Evolutionary conservation across 257 asterid genomes (phyloP), one percentile per base, ranked within the genome.

Genomic region (Fraxinus americana): DNA sequence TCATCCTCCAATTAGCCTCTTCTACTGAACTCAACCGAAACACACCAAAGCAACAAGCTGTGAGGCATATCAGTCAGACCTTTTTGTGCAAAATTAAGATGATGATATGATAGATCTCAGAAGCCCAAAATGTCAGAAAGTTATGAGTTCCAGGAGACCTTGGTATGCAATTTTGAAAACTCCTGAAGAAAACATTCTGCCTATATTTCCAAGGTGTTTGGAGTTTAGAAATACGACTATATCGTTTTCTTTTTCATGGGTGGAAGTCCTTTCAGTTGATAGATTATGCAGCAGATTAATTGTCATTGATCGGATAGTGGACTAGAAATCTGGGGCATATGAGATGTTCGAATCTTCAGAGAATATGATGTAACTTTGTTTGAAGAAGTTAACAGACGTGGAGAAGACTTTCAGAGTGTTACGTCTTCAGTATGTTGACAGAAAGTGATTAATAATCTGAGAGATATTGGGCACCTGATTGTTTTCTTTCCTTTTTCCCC

Each of bases 211-310:
- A 57, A 50, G 25, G 29, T 17, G n/a, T 52, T 19, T 36, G 41
- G 39, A 57, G 34, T 70, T 61, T 61, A 11, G 23, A 70, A 39
- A 76, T 7, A 16, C 34, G 21, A n/a, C 52, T 54, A 35, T 43
- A 14, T 35, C 70, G 9, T 6, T 23, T 23, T 41, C n/a, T 16
- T 32, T 67, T 0, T 35, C 67, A 9, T 67, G 71, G 29, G 48
- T 52, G 23, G 38, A 8, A 29, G n/a, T 68, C 57, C 17, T 2
- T 75, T 61, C 48, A 0, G 32, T 39, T 57, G 59, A 35, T 38
- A 74, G 70, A 34, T 67, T 79, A 25, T 21, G 34, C 67, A 61
- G 68, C 68, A n/a, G 66, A 29, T 19, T 19, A 19, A n/a, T 57
- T 12, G 8, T 61, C 68, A 21, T 41, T 71, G 32, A 41, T 23